Conservation (phyloP, 164 flowering plant species). For the Chloranthus sessilifolius region DNA sequence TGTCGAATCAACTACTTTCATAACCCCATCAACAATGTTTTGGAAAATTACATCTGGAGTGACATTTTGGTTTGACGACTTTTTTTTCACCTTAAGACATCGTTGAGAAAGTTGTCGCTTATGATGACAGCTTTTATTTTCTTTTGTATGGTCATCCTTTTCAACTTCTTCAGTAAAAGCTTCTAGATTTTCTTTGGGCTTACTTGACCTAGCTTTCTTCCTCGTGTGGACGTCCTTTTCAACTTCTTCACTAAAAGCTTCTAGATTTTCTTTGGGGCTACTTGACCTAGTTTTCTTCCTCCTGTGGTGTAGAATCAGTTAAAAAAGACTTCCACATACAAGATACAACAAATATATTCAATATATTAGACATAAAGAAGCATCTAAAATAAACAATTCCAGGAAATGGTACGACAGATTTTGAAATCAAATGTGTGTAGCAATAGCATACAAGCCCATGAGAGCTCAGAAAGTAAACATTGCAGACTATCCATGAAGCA, state of each 20-base stretch:
- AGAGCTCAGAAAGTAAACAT: too few species aligned
- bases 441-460: too few species aligned
- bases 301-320: constrained; percentile 21
- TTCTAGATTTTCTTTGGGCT: too few species aligned
- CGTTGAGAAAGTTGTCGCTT: not conserved
- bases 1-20: constrained; percentile 12
- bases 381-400: not conserved
- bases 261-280: constrained; percentile 10
- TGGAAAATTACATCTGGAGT: too few species aligned
- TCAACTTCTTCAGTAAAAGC: not conserved
- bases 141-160: not conserved
- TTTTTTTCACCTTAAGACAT: not conserved
- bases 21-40: constrained; percentile 20
- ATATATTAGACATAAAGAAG: not conserved
- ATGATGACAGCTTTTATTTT: not conserved
- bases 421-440: not conserved
- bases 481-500: too few species aligned
- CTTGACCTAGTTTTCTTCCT: constrained; percentile 27
- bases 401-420: not conserved
- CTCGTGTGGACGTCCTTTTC: constrained; percentile 17
- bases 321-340: not conserved
- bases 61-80: not conserved
- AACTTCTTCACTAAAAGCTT: constrained; percentile 10
- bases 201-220: constrained; percentile 16
- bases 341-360: not conserved